Base-by-base conservation (phyloP, 495 filamentous ascomycete species). In the Saxispiralis lemnorum region DNA sequence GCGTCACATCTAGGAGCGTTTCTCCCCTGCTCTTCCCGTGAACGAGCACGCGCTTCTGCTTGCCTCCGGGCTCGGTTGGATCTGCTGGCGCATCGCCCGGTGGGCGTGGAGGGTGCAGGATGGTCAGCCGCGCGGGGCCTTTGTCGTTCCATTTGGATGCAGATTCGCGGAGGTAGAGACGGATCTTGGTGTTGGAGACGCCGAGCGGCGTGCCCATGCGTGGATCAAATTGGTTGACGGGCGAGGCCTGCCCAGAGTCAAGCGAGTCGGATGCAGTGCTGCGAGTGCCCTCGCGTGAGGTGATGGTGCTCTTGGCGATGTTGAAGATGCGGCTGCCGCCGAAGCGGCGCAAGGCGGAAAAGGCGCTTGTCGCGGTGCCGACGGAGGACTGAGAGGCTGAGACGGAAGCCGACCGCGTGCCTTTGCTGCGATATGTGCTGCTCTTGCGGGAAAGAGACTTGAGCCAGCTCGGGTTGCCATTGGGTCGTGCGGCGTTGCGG, bases 111-210 rank as follows among this genome's bases (percentile, higher is more conserved):
- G 79, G 78, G 7, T 54, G 53, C 59, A 81, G 75, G 53, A 96
- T 85, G 24, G 79, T 80, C 28, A 97, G 60, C 21, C 76, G 67
- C 39, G 86, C 87, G 37, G 81, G 75, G 42, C 88, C 87, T 66
- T 88, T 78, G 52, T 95, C 87, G 21, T 81, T 74, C 89, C 89
- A 97, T 54, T 81, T 83, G 31, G 75, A 76, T 16, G 73, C 66
- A 2, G 73, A 73, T 41, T 87, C 79, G 33, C 84, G 78, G 14
- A 76, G 59, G 60, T 95, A 93, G 30, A 94, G 71, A 18, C 83
- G 73, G 51, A 81, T 80, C 49, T 89, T 86, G 38, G 86, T 72
- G 48, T 83, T 83, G 12, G 75, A 75, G 11, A 81, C 70, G 20
- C 77, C 78, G 24, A 76, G 66, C 17, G 69, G 53, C 59, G 33